Conservation (phyloP, 805 yeast species). For the Pichia rugopelliculosa region DNA sequence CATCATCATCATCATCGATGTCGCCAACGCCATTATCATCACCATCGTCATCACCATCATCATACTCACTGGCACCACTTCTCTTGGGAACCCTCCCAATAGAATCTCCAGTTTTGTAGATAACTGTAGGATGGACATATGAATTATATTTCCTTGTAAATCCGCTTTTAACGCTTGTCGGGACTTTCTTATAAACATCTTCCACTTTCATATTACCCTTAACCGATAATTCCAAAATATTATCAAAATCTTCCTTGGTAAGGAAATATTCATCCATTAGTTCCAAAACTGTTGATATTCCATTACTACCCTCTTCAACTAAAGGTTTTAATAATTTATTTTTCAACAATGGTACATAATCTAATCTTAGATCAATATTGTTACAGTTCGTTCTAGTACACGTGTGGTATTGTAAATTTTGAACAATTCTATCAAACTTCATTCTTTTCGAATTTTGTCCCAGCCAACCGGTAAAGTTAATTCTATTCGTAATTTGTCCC, state of each 20-base stretch:
- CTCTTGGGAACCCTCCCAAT: conserved; percentile 37
- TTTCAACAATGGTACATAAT: conserved; percentile 62
- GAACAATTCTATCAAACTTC: conserved; percentile 71
- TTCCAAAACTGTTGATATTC: conserved; percentile 57
- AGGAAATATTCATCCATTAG: conserved; percentile 78
- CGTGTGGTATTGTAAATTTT: conserved; percentile 84
- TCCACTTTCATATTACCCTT: conserved; percentile 43
- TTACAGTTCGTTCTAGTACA: conserved; percentile 74
- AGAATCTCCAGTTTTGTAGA: conserved; percentile 63
- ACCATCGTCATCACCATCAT: conserved; percentile 28
- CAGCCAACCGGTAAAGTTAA: conserved; percentile 76
- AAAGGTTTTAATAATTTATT: conserved; percentile 55
- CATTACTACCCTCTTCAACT: conserved; percentile 46
- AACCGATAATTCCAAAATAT: conserved; percentile 72
- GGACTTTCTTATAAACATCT: conserved; percentile 47
- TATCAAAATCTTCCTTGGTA: conserved; percentile 90
- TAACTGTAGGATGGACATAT: conserved; percentile 75
- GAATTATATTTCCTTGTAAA: conserved; percentile 83
- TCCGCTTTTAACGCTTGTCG: conserved; percentile 73
- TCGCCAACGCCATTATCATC: conserved; percentile 32
- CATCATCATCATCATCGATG: conserved; percentile 37
- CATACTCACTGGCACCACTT: conserved; percentile 67
- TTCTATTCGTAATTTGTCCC: conserved; percentile 62
- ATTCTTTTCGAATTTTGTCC: conserved; percentile 84
- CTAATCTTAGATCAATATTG: conserved; percentile 64